Base-by-base conservation (phyloP, 768 basidiomycete species). In the Mycena maculata region DNA sequence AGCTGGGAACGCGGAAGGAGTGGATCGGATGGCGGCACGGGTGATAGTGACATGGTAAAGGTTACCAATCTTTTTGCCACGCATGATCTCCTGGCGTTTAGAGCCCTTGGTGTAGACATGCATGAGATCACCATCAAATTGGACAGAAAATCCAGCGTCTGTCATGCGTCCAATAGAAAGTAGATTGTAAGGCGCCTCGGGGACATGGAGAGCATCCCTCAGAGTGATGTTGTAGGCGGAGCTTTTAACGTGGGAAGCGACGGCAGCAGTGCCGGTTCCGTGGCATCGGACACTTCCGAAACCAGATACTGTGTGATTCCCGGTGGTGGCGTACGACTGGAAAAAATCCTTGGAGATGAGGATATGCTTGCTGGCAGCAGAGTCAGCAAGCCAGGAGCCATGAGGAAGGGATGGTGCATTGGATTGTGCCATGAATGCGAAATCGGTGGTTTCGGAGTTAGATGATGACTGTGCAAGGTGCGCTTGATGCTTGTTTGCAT, bases 101-200 rank as follows among this genome's bases (percentile, higher is more conserved):
- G 30, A 6, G 22, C 38, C 59, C 53, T 59, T n/a, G 22, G 41
- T 39, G 67, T 41, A 60, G 33, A 69, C 68, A 52, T 63, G 64
- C 62, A 72, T 63, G 63, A 54, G 31, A 49, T 58, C 20, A 57
- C 69, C 48, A 47, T 59, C 31, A 65, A 56, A 55, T 28, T 66
- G 38, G 62, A 56, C 31, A 49, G 45, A 48, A 53, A 60, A 48
- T 63, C 61, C 53, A 25, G 60, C 44, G 31, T 55, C 36, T 45
- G 56, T 30, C 60, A 74, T 67, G 44, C 68, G 50, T 39, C 70
- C 72, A 31, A 69, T 65, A n/a, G 42, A 50, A 38, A 63, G 63
- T 28, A 63, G 42, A 41, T 55, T 69, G 47, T 67, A 57, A n/a
- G 64, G 53, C 31, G 68, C 60, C 16, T 63, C 59, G 18, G 62